phyloP scores from a whole-genome alignment of 495 filamentous ascomycete species.

The Aspergillus sparsus region DNA sequence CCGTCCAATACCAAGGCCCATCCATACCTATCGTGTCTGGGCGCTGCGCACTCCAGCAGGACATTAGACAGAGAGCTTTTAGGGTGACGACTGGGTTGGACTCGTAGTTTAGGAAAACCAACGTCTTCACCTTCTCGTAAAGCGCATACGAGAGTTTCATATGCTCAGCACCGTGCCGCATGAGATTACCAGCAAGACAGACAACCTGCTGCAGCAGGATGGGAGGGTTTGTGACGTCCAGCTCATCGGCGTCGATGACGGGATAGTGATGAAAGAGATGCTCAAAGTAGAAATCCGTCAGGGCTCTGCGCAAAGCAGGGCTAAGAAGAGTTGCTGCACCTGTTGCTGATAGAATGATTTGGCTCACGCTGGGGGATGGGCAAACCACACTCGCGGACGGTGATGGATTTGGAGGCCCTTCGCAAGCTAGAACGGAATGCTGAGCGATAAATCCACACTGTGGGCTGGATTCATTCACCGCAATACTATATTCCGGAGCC shows the following conservation, averaged over 20 bases:
- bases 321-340: background rate
- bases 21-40: conserved; percentile 19
- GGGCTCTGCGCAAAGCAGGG: conserved; percentile 6
- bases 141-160: conserved; percentile 17
- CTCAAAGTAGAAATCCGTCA: conserved; percentile 22
- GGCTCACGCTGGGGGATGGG: too few relatives aligned
- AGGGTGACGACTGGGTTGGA: conserved; percentile 16
- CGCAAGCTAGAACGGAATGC: too few relatives aligned
- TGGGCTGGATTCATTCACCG: too few relatives aligned
- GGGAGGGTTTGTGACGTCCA: conserved; percentile 4
- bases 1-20: conserved; percentile 27
- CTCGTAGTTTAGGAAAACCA: conserved; percentile 21
- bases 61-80: conserved; percentile 14
- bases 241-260: conserved; percentile 17
- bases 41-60: conserved; percentile 15
- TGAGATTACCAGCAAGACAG: conserved; percentile 23
- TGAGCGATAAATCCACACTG: too few relatives aligned
- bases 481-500: too few relatives aligned
- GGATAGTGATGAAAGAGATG: conserved; percentile 16
- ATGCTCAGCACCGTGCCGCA: conserved; percentile 16
- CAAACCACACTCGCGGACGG: too few relatives aligned
- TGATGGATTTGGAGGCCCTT: too few relatives aligned
- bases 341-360: background rate
- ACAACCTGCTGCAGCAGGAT: conserved; percentile 22
- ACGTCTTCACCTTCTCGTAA: conserved; percentile 23